phyloP scores from a whole-genome alignment of 2,329 filamentous ascomycete species.

The Arthrobotrys iridis region DNA sequence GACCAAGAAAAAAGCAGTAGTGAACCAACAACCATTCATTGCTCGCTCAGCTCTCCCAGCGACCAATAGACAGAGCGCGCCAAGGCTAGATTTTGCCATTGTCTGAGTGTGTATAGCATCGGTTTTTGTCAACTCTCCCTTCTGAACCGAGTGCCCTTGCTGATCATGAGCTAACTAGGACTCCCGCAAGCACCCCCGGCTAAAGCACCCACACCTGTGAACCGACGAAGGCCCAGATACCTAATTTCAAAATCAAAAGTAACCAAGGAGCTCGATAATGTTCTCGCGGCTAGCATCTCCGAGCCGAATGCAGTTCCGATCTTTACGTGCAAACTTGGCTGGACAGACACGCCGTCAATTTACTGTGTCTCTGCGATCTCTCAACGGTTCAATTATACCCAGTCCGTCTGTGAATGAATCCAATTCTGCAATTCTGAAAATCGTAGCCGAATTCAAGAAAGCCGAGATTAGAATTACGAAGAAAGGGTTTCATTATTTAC shows the following conservation, averaged over 20 bases:
- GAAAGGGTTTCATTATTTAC: not conserved
- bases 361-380: not conserved
- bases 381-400: not conserved
- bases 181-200: too few relatives aligned
- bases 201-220: too few relatives aligned
- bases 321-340: not conserved
- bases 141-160: too few relatives aligned
- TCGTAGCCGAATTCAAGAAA: slow-evolving; percentile 8
- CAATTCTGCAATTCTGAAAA: not conserved
- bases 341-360: not conserved
- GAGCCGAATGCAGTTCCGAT: not conserved
- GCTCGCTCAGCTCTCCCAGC: too few relatives aligned
- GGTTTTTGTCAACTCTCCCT: too few relatives aligned
- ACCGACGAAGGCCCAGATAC: too few relatives aligned
- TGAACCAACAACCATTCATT: too few relatives aligned
- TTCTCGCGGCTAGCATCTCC: not conserved
- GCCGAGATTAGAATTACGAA: slow-evolving; percentile 2
- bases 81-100: too few relatives aligned
- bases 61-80: too few relatives aligned
- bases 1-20: too few relatives aligned
- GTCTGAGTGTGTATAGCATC: too few relatives aligned
- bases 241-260: not conserved
- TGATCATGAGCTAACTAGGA: too few relatives aligned
- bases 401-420: not conserved
- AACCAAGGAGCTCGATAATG: not conserved